Evolutionary conservation across 352 stramenopile genomes (phyloP), one percentile per base, ranked within the genome.

Genomic region (Phytophthora pisi): DNA sequence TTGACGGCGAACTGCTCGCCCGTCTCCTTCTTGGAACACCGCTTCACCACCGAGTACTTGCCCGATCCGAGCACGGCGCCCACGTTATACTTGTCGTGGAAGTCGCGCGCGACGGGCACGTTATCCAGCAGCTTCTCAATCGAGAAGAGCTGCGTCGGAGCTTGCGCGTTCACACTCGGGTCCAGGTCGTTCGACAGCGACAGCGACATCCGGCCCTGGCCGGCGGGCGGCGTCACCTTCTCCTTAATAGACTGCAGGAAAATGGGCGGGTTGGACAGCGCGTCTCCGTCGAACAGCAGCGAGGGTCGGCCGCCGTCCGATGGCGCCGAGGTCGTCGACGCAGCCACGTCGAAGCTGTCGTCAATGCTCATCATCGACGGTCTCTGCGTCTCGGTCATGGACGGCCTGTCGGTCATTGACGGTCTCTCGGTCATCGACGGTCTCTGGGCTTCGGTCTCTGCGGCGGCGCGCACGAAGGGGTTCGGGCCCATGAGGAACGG

Each of bases 31-130:
- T 78, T 75, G 13, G 70, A 88, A 30, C 81, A 89, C 24, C 73
- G 70, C 68, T 92, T 92, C 23, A 95, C 86, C 23, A 92, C 81
- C 42, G 84, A 92, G 68, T 89, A 95, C 57, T 92, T 92, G 61
- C 86, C 86, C 16, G 84, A 86, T 45, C 86, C 86, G 9, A 95
- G 70, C 38, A 90, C 74, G 0, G 71, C 53, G 11, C 86, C 78
- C 5, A 95, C 56, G 0, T 4, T 53, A 68, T 91, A 95, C 30
- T 71, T 68, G 1, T 76, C 81, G 59, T 84, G 62, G 54, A 95
- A 93, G 57, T 93, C 72, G 30, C 54, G 68, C 6, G 60, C 68
- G 4, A 95, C 86, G 0, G 83, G 82, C 0, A 95, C 83, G 30
- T 83, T 71, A 18, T 90, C 83, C 11, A 95, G 74, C 58, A 91